Conservation (phyloP, 495 filamentous ascomycete species). For the Thozetella sp. region DNA sequence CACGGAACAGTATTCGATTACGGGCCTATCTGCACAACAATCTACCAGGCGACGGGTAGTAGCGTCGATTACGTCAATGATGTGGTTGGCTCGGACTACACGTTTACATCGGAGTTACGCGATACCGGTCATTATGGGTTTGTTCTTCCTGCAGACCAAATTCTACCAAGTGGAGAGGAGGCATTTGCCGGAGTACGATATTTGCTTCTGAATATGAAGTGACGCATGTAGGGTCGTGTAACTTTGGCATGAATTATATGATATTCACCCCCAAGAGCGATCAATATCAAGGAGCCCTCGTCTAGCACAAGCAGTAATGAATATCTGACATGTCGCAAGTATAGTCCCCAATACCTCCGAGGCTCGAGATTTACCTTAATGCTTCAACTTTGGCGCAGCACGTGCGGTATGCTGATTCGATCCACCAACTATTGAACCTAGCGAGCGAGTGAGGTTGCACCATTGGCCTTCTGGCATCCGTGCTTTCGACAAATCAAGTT, state of each 20-base stretch:
- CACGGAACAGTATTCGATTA: conserved; percentile 50
- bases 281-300: too few species aligned
- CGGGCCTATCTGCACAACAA: conserved; percentile 58
- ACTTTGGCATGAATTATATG: too few species aligned
- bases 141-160: conserved; percentile 57
- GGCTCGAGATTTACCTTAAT: too few species aligned
- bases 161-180: conserved; percentile 52
- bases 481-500: background rate
- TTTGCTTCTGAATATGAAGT: conserved; percentile 45
- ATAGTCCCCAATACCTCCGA: too few species aligned
- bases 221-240: too few species aligned
- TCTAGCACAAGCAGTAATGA: too few species aligned
- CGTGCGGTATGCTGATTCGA: background rate
- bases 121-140: conserved; percentile 52
- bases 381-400: too few species aligned
- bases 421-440: background rate
- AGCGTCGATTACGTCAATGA: conserved; percentile 58
- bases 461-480: background rate
- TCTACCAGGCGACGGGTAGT: conserved; percentile 59
- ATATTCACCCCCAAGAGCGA: too few species aligned
- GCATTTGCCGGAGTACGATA: conserved; percentile 57
- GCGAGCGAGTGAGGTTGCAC: background rate
- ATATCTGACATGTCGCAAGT: too few species aligned
- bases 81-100: conserved; percentile 49
- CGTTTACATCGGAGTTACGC: conserved; percentile 57